Evolutionary conservation across 805 yeast species (phyloP).

Genomic region (Saitoella complicata): DNA sequence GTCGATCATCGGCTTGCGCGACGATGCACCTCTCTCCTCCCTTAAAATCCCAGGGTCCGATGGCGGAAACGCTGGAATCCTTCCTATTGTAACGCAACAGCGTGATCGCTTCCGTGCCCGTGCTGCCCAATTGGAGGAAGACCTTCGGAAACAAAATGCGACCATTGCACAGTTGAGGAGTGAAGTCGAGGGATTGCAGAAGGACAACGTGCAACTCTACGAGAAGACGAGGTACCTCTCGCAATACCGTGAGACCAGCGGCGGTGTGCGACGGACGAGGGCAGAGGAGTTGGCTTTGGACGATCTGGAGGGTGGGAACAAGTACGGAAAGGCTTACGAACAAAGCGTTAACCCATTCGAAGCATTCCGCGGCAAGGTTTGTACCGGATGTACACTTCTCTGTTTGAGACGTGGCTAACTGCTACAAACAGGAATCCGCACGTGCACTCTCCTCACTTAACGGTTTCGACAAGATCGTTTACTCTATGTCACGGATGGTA

Average conservation of each 20-base stretch:
- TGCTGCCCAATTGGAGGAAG: slow-evolving; percentile 71
- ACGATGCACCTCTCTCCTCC: slow-evolving; percentile 13
- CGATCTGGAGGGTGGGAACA: slow-evolving; percentile 25
- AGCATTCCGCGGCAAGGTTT: slow-evolving; percentile 40
- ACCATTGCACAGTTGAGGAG: slow-evolving; percentile 44
- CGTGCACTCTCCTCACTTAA: slow-evolving; percentile 56
- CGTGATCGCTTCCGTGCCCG: slow-evolving; percentile 83
- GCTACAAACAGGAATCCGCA: slow-evolving; percentile 40
- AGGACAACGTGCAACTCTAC: slow-evolving; percentile 63
- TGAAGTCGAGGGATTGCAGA: slow-evolving; percentile 47
- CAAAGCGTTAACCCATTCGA: slow-evolving; percentile 70
- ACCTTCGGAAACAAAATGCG: slow-evolving; percentile 40
- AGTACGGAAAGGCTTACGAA: slow-evolving; percentile 52
- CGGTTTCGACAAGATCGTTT: slow-evolving; percentile 63
- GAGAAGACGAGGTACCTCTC: slow-evolving; percentile 37
- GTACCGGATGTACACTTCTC: no score
- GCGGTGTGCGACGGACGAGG: slow-evolving; percentile 10
- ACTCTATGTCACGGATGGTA: slow-evolving; percentile 53
- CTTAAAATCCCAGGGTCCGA: neutral
- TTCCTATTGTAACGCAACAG: slow-evolving; percentile 85
- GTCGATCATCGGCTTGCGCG: slow-evolving; percentile 19
- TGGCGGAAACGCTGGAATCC: slow-evolving; percentile 27
- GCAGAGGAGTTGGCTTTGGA: slow-evolving; percentile 10
- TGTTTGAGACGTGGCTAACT: no score
- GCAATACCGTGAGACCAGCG: slow-evolving; percentile 11